Conservation (phyloP, 306 rosid species). For the Cucurbita pepo region DNA sequence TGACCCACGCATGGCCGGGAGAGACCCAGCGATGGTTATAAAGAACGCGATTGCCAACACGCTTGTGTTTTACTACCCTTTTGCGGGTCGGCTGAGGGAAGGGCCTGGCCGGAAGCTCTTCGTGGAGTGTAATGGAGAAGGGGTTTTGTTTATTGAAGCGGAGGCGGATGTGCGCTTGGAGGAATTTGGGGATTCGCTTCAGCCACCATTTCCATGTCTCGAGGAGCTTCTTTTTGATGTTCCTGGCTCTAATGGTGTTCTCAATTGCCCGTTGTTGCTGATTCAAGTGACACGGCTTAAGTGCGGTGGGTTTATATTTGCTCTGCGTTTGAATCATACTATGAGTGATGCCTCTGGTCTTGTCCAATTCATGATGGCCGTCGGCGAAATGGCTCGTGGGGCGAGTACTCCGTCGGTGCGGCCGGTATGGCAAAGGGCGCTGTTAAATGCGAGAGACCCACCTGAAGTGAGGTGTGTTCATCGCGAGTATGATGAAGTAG, state of each 20-base stretch:
- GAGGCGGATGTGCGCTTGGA: constrained; percentile 3
- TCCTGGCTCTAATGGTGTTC: neutral
- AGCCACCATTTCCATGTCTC: constrained; percentile 7
- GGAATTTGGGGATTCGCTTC: constrained; percentile 5
- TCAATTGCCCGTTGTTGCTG: constrained; percentile 5
- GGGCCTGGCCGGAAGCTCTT: constrained; percentile 4
- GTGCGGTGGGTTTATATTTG: constrained; percentile 25
- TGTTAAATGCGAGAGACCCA: constrained; percentile 14
- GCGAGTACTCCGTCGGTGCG: neutral
- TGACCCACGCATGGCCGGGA: neutral
- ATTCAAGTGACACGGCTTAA: constrained; percentile 13
- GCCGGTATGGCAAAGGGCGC: constrained; percentile 20
- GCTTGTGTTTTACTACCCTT: constrained; percentile 19
- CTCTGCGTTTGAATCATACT: constrained; percentile 20
- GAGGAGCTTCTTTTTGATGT: constrained; percentile 13
- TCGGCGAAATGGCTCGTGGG: constrained; percentile 14
- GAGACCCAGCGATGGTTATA: constrained; percentile 1
- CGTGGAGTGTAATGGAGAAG: constrained; percentile 19
- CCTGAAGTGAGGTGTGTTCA: constrained; percentile 6
- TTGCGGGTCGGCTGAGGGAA: constrained; percentile 21
- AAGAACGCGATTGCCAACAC: constrained; percentile 10
- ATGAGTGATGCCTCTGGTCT: constrained; percentile 9
- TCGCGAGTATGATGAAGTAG: constrained; percentile 8
- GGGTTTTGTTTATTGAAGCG: constrained; percentile 13
- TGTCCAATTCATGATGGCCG: neutral